Conservation (phyloP, 306 rosid species). For the Prunus dulcis region DNA sequence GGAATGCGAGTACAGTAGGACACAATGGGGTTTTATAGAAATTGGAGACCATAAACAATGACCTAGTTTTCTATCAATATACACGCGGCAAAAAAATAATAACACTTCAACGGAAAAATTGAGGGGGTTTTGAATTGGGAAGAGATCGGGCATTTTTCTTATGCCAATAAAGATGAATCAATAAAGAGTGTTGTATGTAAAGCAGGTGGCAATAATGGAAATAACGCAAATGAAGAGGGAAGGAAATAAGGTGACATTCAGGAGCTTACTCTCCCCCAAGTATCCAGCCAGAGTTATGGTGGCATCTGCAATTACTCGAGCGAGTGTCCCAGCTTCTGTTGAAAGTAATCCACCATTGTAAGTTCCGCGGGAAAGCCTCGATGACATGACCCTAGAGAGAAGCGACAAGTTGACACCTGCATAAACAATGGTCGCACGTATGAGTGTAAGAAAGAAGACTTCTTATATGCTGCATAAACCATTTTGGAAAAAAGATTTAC, state of each 20-base stretch:
- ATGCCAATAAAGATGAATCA: slow-evolving; percentile 19
- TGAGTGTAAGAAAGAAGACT: background rate
- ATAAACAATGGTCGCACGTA: background rate
- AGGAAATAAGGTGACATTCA: slow-evolving; percentile 78
- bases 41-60: background rate
- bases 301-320: slow-evolving; percentile 89
- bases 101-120: too few relatives aligned
- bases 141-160: background rate
- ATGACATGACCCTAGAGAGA: slow-evolving; percentile 93
- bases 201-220: slow-evolving; percentile 86
- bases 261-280: slow-evolving; percentile 67
- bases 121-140: background rate
- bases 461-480: too few relatives aligned
- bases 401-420: slow-evolving; percentile 94
- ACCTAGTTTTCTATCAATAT: slow-evolving; percentile 17
- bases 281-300: slow-evolving; percentile 85
- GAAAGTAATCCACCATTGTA: slow-evolving; percentile 88
- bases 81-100: slow-evolving; percentile 3
- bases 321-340: slow-evolving; percentile 94
- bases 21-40: background rate
- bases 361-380: slow-evolving; percentile 97
- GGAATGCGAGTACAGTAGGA: too few relatives aligned
- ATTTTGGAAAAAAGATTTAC: too few relatives aligned
- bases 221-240: slow-evolving; percentile 69
- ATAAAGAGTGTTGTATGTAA: slow-evolving; percentile 85